Evolutionary conservation across 2,329 filamentous ascomycete species (phyloP), one percentile per base, ranked within the genome.

Genomic region (Byssochlamys sp.): DNA sequence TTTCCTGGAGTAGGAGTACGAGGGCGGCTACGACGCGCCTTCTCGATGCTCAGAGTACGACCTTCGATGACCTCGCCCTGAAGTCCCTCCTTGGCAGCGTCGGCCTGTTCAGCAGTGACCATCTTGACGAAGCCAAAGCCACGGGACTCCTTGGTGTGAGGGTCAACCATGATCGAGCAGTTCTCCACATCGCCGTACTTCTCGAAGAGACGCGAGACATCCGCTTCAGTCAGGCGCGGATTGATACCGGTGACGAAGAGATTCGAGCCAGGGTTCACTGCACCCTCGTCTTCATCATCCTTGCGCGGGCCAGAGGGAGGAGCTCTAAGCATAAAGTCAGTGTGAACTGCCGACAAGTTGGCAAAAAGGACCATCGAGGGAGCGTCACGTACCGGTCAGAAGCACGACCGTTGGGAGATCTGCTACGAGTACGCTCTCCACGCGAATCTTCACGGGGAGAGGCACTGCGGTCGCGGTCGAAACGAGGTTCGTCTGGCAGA

Each of bases 41-140:
- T 99, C 81, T 99, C 94, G 65, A 99, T 97, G 82, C 91, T 96
- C 69, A 99, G 79, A 61, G 91, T 96, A 67, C 94, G 89, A 60
- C 94, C 94, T 71, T 99, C 92, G 64, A 96, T 91, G 65, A 90
- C 84, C 75, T 97, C 92, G 70, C 92, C 92, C 75, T 97, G 92
- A 31, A 99, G 83, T 56, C 89, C 92, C 70, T 97, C 94, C 80
- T 94, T 96, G 66, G 94, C 94, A 65, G 94, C 91, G 75, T 99
- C 94, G 63, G 94, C 94, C 76, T 96, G 89, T 57, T 97, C 92
- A 53, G 90, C 84, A 58, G 90, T 95, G 60, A 91, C 86, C 92
- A 99, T 97, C 81, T 99, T 97, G 73, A 99, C 94, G 79, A 99
- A 99, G 57, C 94, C 94, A 65, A 99, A 99, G 65, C 94, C 94